phyloP scores from a whole-genome alignment of 2,329 filamentous ascomycete genomes.

The Didymella pomorum region DNA sequence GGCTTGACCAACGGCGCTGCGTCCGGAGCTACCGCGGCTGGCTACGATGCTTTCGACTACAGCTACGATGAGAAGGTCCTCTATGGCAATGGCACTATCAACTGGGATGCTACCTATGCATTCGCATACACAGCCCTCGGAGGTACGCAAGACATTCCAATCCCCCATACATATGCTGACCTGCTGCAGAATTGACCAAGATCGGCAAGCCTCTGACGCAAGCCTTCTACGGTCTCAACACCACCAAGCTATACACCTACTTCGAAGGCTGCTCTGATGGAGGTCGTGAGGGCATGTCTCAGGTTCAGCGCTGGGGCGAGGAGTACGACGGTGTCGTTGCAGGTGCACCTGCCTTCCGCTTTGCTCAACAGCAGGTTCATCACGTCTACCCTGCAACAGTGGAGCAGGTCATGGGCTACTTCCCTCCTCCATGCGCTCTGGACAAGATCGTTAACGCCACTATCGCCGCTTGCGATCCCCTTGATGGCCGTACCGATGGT shows the following conservation, averaged over 20 bases:
- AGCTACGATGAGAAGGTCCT: constrained; percentile 48
- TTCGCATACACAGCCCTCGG: constrained; percentile 62
- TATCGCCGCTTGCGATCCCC: constrained; percentile 62
- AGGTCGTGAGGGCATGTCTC: constrained; percentile 59
- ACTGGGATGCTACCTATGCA: constrained; percentile 60
- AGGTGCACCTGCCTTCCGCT: constrained; percentile 59
- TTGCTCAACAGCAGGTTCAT: constrained; percentile 57
- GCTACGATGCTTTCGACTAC: constrained; percentile 58
- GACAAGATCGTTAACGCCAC: constrained; percentile 63
- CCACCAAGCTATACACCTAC: constrained; percentile 55
- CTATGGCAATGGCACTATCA: constrained; percentile 59
- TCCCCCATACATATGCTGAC: background rate
- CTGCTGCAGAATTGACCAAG: constrained; percentile 55
- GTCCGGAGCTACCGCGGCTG: constrained; percentile 59
- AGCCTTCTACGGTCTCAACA: constrained; percentile 48
- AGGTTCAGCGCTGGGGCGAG: constrained; percentile 61
- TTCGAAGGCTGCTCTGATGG: constrained; percentile 65
- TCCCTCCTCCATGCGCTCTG: constrained; percentile 57
- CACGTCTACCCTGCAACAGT: constrained; percentile 53
- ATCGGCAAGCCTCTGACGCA: constrained; percentile 57
- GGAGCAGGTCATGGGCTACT: constrained; percentile 53
- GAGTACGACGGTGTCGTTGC: constrained; percentile 58
- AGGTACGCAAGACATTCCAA: background rate
- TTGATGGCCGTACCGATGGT: constrained; percentile 64
- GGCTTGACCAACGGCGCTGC: constrained; percentile 59